Evolutionary conservation across 495 filamentous ascomycete species (phyloP), one percentile per base, ranked within the genome.

Genomic region (Cercophora sp.): DNA sequence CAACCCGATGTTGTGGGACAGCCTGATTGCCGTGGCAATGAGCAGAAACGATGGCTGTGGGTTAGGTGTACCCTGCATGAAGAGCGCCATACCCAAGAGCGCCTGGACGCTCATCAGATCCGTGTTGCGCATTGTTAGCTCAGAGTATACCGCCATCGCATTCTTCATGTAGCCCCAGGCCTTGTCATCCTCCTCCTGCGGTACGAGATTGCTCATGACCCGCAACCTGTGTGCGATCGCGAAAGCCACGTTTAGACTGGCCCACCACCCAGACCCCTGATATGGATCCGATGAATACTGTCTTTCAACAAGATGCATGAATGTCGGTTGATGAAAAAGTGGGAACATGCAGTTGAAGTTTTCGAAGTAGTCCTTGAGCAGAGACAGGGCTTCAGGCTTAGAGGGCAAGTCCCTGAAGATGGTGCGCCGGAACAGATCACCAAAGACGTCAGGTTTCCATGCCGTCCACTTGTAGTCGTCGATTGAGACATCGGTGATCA

Each of bases 341-440:
- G 93, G 93, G 65, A 97, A 95, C 80, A 96, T 88, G 82, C 89
- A 90, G 72, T 98, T 98, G 76, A 98, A 96, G 68, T 96, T 96
- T 62, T 91, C 88, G 60, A 98, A 98, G 65, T 84, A 98, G 64
- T 98, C 93, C 66, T 86, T 90, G 51, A 93, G 82, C 39, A 95
- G 77, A 8, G 87, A 92, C 42, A 88, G 63, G 19, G 85, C 87
- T 71, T 93, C 88, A 16, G 83, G 78, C 67, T 91, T 90, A 0
- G 87, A 75, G 8, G 93, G 93, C 27, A 96, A 70, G 36, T 80
- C 87, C 56, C 82, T 82, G 76, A 87, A 96, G 8, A 94, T 80
- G n/a, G 85, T 85, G 34, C 89, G 82, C 26, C 80, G 80, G 71
- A 98, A 97, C n/a, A 96, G 79, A 53, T 96, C 91, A 31, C 84